Conservation (phyloP, 1,284 basidiomycete genomes). For the Cryptococcus sp. region DNA sequence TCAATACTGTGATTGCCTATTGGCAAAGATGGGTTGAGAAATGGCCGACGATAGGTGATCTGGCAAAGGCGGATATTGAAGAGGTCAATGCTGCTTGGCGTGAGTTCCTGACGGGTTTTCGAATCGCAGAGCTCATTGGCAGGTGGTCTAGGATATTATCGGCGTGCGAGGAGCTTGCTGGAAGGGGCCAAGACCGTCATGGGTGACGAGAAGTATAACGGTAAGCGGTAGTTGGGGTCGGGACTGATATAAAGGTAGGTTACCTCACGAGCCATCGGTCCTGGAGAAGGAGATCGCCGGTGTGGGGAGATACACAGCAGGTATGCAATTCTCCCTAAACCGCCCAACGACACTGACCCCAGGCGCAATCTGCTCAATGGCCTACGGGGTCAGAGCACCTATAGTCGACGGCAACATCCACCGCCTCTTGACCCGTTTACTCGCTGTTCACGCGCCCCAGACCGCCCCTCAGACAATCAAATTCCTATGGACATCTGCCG, state of each 20-base stretch:
- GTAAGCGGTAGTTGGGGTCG: slow-evolving; percentile 12
- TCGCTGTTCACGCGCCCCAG: slow-evolving; percentile 75
- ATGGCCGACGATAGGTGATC: slow-evolving; percentile 74
- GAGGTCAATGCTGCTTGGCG: slow-evolving; percentile 81
- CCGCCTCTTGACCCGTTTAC: slow-evolving; percentile 70
- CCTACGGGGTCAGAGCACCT: slow-evolving; percentile 75
- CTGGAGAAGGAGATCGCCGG: slow-evolving; percentile 84
- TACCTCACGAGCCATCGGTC: slow-evolving; percentile 73
- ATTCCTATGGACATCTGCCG: slow-evolving; percentile 74
- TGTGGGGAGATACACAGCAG: slow-evolving; percentile 79
- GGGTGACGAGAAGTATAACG: slow-evolving; percentile 53
- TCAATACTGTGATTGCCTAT: slow-evolving; percentile 76
- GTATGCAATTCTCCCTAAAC: slow-evolving; percentile 23
- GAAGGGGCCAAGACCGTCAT: slow-evolving; percentile 73
- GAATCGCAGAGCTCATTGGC: neutral
- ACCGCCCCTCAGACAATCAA: slow-evolving; percentile 72
- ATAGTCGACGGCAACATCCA: slow-evolving; percentile 92
- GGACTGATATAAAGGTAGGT: slow-evolving; percentile 40
- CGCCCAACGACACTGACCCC: neutral
- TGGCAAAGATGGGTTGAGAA: slow-evolving; percentile 78
- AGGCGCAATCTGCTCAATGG: slow-evolving; percentile 85
- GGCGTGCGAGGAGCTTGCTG: slow-evolving; percentile 73
- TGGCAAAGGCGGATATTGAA: slow-evolving; percentile 70
- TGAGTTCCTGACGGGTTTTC: slow-evolving; percentile 1
- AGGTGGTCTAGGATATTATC: slow-evolving; percentile 79